Base-by-base conservation (phyloP, 2,329 filamentous ascomycete genomes). In the Aureobasidium sp. region DNA sequence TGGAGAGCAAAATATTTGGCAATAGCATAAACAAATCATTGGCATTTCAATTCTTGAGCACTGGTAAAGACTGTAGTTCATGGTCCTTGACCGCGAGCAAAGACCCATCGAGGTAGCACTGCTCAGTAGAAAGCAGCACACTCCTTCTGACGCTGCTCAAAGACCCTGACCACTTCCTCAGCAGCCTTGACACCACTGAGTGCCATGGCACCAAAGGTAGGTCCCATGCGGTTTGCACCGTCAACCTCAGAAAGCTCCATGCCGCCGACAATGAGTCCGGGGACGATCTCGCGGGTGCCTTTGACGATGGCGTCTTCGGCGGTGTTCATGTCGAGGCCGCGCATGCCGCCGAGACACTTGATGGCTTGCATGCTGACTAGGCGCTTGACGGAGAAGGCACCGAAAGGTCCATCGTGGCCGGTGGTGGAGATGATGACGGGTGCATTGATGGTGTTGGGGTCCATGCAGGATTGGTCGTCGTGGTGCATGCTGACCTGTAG, bases 261-360 rank as follows among this genome's bases (percentile, higher is more conserved):
- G 42, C 91, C 92, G 59, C 91, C 92, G n/a, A 95, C 88, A 70
- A 96, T 91, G 66, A 97, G 79, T 31, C 92, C 91, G 6, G 90
- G 90, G 15, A 91, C 86, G 64, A 97, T 83, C 80, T 96, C 91
- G 64, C 91, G 86, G 7, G 91, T 96, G 68, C 88, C 82, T 82
- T 94, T 96, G 73, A 96, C 91, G 68, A 97, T 96, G 52, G 91
- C 91, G 70, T 97, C 91, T 76, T 97, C 91, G 48, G 91, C 91
- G 1, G 82, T 79, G 77, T 91, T 90, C 91, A 96, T 97, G 76
- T 97, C 91, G 20, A 97, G 81, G 9, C 91, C 92, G 63, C 91
- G 87, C 91, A 97, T 97, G 67, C 91, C 91, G 62, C 90, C 91
- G 2, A 96, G 84, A 76, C 89, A 86, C 73, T 91, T 87, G 64